Evolutionary conservation across 2,329 filamentous ascomycete genomes (phyloP), one percentile per base, ranked within the genome.

Genomic region (Beauveria brongniartii): DNA sequence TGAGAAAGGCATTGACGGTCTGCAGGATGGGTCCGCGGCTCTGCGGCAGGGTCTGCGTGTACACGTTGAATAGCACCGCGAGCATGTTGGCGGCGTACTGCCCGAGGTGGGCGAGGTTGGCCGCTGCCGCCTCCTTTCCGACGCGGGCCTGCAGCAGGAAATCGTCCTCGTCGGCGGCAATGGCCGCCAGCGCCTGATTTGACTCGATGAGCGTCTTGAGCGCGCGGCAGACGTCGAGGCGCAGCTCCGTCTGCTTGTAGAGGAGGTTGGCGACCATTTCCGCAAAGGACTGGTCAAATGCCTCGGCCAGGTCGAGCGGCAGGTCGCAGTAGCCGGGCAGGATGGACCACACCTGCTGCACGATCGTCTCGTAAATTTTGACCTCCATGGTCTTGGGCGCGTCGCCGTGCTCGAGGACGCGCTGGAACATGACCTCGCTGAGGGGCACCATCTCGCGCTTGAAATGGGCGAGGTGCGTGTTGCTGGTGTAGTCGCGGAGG

Each of bases 41-140:
- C 70, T 97, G 91, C 2, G 94, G 93, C 28, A 99, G 81, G 1
- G 94, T 99, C 73, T 97, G 90, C 65, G 90, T 96, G 77, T 99
- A 99, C 50, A 99, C 93, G 71, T 99, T 99, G 81, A 99, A 97
- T n/a, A 99, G 79, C 0, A 97, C 93, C 7, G 94, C 92, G 47
- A 99, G 84, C 75, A 99, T 83, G 69, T 97, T 97, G 63, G 88
- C 88, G 1, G 93, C 83, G 70, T 94, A 92, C 1, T 79, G 78
- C 18, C 90, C 86, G 14, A 99, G 80, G 71, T 96, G 88, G n/a
- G 85, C 78, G 44, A 97, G 77, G 70, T 97, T 97, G 74, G 87
- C 87, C 71, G 85, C 78, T 0, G 94, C 93, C 44, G 86, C 80
- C 4, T 80, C 82, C 71, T 89, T 92, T 4, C 89, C 86, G 16